Percentiles rank a stretch among this genome's conserved stretches.
These are phyloP conservation scores for Lathyrus tuberosus DNA, from an alignment of 306 rosid genomes.

Conservation along the genomic window DNA sequence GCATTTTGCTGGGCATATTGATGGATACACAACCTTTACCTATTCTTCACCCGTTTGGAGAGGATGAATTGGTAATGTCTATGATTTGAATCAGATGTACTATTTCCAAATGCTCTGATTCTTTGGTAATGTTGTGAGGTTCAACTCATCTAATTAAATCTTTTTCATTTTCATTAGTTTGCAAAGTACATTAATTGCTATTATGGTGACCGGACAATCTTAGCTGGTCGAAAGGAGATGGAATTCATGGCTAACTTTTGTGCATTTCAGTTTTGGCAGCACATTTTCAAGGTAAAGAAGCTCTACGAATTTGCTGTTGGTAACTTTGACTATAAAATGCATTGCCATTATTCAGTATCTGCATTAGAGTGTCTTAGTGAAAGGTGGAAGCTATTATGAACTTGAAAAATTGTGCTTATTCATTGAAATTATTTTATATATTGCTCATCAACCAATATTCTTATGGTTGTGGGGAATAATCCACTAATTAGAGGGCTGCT, in stretches of 20 bases:
- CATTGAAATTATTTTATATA: conserved; percentile 4
- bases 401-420: conserved; percentile 10
- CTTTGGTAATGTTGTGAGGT: conserved; percentile 31
- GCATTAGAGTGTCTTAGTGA: conserved; percentile 1
- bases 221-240: conserved; percentile 60
- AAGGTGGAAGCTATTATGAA: conserved; percentile 25
- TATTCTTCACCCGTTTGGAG: conserved; percentile 82
- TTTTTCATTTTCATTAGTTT: conserved; percentile 49
- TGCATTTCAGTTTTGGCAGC: conserved; percentile 93
- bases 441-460: conserved; percentile 7
- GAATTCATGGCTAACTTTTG: conserved; percentile 63
- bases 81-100: conserved; percentile 21
- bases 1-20: conserved; percentile 79
- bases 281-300: conserved; percentile 70
- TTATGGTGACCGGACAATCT: conserved; percentile 48
- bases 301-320: conserved; percentile 15
- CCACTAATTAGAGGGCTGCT: conserved; percentile 16
- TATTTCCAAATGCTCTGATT: conserved; percentile 36
- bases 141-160: conserved; percentile 33
- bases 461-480: conserved; percentile 12
- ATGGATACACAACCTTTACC: conserved; percentile 88
- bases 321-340: conserved; percentile 23
- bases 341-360: conserved; percentile 31
- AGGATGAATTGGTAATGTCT: conserved; percentile 66
- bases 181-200: conserved; percentile 50